These are phyloP conservation scores for Eucalyptus sideroxylon DNA, from an alignment of 345 rosid genomes.

Conservation along the genomic window DNA sequence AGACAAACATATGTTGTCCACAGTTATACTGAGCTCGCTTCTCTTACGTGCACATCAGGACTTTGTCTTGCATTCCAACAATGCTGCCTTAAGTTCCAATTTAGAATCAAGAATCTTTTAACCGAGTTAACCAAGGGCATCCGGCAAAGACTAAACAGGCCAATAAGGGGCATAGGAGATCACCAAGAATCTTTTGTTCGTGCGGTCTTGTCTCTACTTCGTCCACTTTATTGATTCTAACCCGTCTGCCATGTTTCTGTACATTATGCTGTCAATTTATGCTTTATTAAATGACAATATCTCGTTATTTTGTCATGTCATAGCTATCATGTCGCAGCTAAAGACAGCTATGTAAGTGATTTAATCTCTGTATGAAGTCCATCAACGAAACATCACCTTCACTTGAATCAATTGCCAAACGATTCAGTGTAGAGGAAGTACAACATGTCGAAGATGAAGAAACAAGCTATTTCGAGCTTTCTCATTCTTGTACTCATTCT, in stretches of 20 bases:
- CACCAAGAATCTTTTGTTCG: not conserved
- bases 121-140: not conserved
- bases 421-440: not conserved
- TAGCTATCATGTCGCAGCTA: not conserved
- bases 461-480: not conserved
- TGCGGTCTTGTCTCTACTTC: not conserved
- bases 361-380: not conserved
- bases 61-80: not conserved
- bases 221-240: not conserved
- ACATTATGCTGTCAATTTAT: not conserved
- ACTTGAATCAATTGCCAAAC: not conserved
- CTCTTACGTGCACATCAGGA: not conserved
- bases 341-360: not conserved
- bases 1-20: not conserved
- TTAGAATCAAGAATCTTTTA: not conserved
- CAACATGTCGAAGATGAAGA: not conserved
- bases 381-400: not conserved
- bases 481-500: not conserved
- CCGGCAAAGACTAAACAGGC: not conserved
- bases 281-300: not conserved
- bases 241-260: not conserved
- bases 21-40: not conserved
- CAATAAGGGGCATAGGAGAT: not conserved
- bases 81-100: not conserved
- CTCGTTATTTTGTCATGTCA: not conserved